Evolutionary conservation across 2,329 filamentous ascomycete species (phyloP), one percentile per base, ranked within the genome.

Genomic region (Talaromyces sp.): DNA sequence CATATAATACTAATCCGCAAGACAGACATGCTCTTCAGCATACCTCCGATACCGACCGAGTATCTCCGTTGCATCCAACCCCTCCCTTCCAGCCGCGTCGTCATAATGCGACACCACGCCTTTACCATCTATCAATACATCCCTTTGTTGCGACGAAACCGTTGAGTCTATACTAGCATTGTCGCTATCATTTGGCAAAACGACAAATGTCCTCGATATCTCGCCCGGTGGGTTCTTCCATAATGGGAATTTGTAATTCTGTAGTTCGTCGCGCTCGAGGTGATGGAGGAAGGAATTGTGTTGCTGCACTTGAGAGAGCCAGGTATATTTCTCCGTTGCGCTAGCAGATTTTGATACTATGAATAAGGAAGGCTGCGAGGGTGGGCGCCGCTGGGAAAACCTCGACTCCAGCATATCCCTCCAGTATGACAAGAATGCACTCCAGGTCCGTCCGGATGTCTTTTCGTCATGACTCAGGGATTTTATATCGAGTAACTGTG

Each of bases 31-130:
- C 63, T 84, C 80, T 37, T 75, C 70, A 0, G 81, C 82, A 67
- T 80, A 84, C 1, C 75, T 73, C 13, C 76, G 73, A 64, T 83
- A 84, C 33, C 82, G 73, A 37, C 78, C 74, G 8, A 85, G 68
- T 15, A 84, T 70, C 63, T 85, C 81, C 0, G 82, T 84, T 53
- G 73, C 69, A n/a, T 76, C 74, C 56, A 84, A 57, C 8, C 74
- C 72, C 7, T 70, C 64, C 60, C 78, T 74, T 7, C 60, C 65
- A 22, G 72, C 73, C 10, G 69, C 72, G 56, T 80, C 80, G 60
- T 77, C 78, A 63, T 81, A 84, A 66, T 84, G 81, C 4, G 76
- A 77, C 2, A 78, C 81, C 8, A 84, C 66, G 1, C 80, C 78
- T 57, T 78, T 76, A 5, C 80, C 81, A 65, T 84, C 80, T 15